Conservation (phyloP, 176 grass and related monocot species). For the Musa schizocarpa region DNA sequence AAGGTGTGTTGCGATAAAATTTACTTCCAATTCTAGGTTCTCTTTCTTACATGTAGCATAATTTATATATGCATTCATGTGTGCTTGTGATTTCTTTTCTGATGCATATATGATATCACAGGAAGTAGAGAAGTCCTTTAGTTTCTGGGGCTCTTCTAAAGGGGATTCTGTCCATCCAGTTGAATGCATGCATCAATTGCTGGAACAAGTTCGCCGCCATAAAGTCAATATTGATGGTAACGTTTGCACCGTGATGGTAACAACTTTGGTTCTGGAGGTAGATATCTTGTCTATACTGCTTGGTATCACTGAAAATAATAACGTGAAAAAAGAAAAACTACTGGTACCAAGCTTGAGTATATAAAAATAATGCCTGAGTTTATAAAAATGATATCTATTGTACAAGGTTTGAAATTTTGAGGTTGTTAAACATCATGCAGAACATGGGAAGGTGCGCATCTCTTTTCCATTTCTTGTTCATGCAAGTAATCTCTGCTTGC, state of each 20-base stretch:
- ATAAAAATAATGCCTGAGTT: too few species aligned
- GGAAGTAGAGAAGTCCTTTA: conserved; percentile 80
- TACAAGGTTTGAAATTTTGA: too few species aligned
- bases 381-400: too few species aligned
- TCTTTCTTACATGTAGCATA: background rate
- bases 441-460: too few species aligned
- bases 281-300: background rate
- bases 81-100: background rate
- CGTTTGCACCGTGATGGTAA: conserved; percentile 97
- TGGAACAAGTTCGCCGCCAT: conserved; percentile 80
- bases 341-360: too few species aligned
- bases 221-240: conserved; percentile 98
- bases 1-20: background rate
- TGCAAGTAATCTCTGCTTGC: too few species aligned
- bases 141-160: conserved; percentile 65
- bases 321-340: too few species aligned
- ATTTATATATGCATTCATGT: background rate
- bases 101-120: conserved; percentile 17
- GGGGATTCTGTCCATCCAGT: conserved; percentile 82
- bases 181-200: conserved; percentile 96
- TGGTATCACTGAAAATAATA: background rate
- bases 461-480: too few species aligned
- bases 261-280: conserved; percentile 98
- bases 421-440: too few species aligned
- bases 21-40: background rate